Percentiles rank a stretch among this genome's conserved stretches.
These are phyloP conservation scores for Boletellus emodensis DNA, from an alignment of 768 basidiomycete species.

Conservation along the genomic window DNA sequence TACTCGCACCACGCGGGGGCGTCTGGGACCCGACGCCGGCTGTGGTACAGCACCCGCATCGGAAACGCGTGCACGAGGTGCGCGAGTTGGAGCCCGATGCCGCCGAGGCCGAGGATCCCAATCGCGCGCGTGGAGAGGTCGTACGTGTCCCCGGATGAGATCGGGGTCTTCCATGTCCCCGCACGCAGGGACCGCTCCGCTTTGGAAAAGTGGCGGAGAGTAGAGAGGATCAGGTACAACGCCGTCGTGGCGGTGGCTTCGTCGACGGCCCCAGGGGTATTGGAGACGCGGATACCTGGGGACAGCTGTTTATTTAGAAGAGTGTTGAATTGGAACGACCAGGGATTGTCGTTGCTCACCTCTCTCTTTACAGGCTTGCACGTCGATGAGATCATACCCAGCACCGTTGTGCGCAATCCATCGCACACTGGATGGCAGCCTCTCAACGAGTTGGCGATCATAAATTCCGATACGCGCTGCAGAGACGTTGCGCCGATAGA, in stretches of 20 bases:
- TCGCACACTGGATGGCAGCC: slow-evolving; percentile 58
- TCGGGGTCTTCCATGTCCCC: slow-evolving; percentile 57
- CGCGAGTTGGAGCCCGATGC: slow-evolving; percentile 69
- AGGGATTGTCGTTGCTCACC: slow-evolving; percentile 46
- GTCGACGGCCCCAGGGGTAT: slow-evolving; percentile 87
- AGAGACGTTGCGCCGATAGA: slow-evolving; percentile 49
- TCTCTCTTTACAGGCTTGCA: slow-evolving; percentile 63
- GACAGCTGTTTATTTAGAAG: too few species aligned
- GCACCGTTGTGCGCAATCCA: slow-evolving; percentile 90
- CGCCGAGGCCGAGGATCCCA: slow-evolving; percentile 72
- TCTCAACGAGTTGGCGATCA: slow-evolving; percentile 50
- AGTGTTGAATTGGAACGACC: too few species aligned
- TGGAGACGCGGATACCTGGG: slow-evolving; percentile 71
- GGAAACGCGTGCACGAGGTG: slow-evolving; percentile 76
- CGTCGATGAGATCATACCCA: slow-evolving; percentile 82
- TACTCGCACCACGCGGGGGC: slow-evolving; percentile 76
- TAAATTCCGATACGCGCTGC: slow-evolving; percentile 44
- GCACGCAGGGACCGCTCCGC: slow-evolving; percentile 52
- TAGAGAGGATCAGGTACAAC: slow-evolving; percentile 75
- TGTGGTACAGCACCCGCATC: slow-evolving; percentile 87
- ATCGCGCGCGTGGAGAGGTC: slow-evolving; percentile 68
- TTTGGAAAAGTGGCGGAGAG: slow-evolving; percentile 66
- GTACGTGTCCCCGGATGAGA: slow-evolving; percentile 47
- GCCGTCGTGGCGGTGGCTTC: slow-evolving; percentile 86
- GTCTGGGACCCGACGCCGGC: slow-evolving; percentile 49